Base-by-base conservation (phyloP, 495 filamentous ascomycete species). In the Penicillium angulare region DNA sequence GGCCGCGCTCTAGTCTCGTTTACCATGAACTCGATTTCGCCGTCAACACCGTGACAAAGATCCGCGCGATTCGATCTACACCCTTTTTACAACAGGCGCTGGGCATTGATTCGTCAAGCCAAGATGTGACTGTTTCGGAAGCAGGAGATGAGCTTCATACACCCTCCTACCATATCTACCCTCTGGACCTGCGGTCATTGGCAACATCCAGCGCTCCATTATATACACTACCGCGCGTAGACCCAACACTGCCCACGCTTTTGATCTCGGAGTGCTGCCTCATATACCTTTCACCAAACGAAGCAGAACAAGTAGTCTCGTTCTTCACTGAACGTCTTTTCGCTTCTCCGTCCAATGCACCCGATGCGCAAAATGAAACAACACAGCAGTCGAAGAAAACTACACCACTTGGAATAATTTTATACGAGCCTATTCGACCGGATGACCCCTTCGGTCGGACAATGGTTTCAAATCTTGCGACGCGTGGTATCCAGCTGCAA, bases 11-110 rank as follows among this genome's bases (percentile, higher is more conserved):
- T 6, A 57, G 67, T 35, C 63, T 97, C 23, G 59, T 84, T 46
- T 98, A 97, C 67, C 91, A 97, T 64, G 93, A 98, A 66, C 74
- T 98, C 53, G 93, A 97, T 69, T 98, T 97, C 65, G 75, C 87
- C 0, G 67, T 80, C 34, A 91, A 92, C 53, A 85, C 85, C 18
- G 57, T 69, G 8, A 72, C 79, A 27, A 96, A 95, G 65, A 75
- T 85, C 32, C 65, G 62, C 16, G 58, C 71, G 5, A 80, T 87
- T 43, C 67, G 65, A 17, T 68, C 71, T 6, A 60, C 69, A 7
- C 61, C 67, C 3, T 50, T 67, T n/a, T 61, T 77, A 22, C 71
- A 71, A 39, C 57, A 47, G 10, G 63, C 53, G 27, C 16, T 74
- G n/a, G 63, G 61, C 5, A 59, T 69, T 18, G 50, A 57, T 6